A percentile compares a stretch with the other conserved stretches of the same genome.
Conservation (phyloP, 768 basidiomycete genomes). For the Scleroderma bovista region DNA sequence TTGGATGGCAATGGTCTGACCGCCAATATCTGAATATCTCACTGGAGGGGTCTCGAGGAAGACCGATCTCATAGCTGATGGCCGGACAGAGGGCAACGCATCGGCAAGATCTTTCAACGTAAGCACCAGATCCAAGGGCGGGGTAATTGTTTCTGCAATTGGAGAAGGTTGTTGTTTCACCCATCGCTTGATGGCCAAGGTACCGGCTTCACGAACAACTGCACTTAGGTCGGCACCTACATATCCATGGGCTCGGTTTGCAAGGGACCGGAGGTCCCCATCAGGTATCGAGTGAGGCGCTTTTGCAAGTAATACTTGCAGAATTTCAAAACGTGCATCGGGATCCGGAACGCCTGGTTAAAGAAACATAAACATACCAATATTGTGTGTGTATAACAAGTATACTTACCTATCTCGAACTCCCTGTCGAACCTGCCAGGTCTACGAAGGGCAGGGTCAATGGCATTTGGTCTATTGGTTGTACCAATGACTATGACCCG, state of each 20-base stretch:
- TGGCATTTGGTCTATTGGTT: conserved; percentile 92
- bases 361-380: neutral
- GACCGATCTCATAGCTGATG: conserved; percentile 91
- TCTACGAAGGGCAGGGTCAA: conserved; percentile 85
- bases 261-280: conserved; percentile 58
- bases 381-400: conserved; percentile 2
- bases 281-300: conserved; percentile 69
- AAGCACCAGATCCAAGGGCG: conserved; percentile 34
- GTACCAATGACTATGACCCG: conserved; percentile 94
- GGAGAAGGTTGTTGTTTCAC: conserved; percentile 28
- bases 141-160: conserved; percentile 3
- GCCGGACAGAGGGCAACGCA: conserved; percentile 75
- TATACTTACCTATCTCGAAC: conserved; percentile 78
- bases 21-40: conserved; percentile 85
- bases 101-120: conserved; percentile 57
- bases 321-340: conserved; percentile 77
- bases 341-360: conserved; percentile 79
- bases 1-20: conserved; percentile 74
- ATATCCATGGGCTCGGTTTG: conserved; percentile 86
- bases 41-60: conserved; percentile 84
- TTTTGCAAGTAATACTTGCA: conserved; percentile 76
- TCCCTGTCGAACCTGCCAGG: conserved; percentile 93
- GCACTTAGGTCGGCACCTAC: conserved; percentile 95
- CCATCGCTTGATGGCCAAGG: conserved; percentile 85
- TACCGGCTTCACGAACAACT: conserved; percentile 89